Conservation (phyloP, 805 yeast genomes). For the Candida gorgasii region DNA sequence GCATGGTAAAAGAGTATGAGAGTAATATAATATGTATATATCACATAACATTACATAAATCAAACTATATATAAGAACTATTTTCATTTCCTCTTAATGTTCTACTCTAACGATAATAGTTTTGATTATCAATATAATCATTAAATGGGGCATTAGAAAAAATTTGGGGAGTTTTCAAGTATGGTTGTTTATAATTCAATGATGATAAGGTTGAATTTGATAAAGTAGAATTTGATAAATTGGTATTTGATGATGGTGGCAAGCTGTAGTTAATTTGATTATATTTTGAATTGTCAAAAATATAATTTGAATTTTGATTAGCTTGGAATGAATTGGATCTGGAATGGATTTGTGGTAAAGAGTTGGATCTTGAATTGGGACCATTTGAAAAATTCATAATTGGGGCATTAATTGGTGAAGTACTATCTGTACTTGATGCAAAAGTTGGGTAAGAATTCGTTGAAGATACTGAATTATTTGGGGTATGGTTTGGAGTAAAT, state of each 20-base stretch:
- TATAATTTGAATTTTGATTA: slow-evolving; percentile 11
- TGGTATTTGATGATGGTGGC: slow-evolving; percentile 1
- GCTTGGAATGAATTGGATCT: slow-evolving; percentile 18
- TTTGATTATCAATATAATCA: slow-evolving; percentile 16
- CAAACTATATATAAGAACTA: slow-evolving; percentile 11
- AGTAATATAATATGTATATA: slow-evolving; percentile 10
- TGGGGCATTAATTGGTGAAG: slow-evolving; percentile 11
- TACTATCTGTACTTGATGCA: slow-evolving; percentile 13
- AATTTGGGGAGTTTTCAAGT: slow-evolving; percentile 18
- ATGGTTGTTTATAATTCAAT: slow-evolving; percentile 11
- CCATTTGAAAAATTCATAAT: slow-evolving; percentile 5
- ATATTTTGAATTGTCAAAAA: slow-evolving; percentile 14
- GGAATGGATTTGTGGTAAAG: slow-evolving; percentile 16
- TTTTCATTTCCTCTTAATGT: slow-evolving; percentile 4
- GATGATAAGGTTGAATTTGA: slow-evolving; percentile 2
- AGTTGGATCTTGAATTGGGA: slow-evolving; percentile 14
- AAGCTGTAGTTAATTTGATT: slow-evolving; percentile 12
- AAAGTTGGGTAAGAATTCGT: slow-evolving; percentile 1
- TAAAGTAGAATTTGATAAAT: no score
- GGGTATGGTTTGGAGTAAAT: slow-evolving; percentile 7
- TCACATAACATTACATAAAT: slow-evolving; percentile 20
- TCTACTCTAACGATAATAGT: slow-evolving; percentile 12
- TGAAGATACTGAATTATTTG: slow-evolving; percentile 10
- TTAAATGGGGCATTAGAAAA: slow-evolving; percentile 21
- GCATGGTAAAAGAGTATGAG: background rate